Evolutionary conservation across 2,329 filamentous ascomycete species (phyloP).

Genomic region (Penicillium sumatraense): DNA sequence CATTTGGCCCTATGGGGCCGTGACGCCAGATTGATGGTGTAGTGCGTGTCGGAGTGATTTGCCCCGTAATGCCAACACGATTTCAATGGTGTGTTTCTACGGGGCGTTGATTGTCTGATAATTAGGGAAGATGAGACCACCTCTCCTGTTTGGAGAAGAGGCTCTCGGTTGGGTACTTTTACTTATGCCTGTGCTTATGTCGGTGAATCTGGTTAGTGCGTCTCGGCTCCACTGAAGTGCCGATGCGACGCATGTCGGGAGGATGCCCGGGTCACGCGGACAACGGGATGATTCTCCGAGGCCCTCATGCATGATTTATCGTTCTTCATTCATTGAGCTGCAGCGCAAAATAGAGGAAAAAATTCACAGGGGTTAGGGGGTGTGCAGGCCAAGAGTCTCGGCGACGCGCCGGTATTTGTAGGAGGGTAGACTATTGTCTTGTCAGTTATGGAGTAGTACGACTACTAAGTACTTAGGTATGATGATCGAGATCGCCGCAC

Average conservation of each 20-base stretch:
- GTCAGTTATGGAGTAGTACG: not conserved
- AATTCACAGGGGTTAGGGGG: not conserved
- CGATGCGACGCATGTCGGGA: conserved; percentile 2
- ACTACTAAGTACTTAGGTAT: too few species aligned
- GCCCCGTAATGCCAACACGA: too few species aligned
- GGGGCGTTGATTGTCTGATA: not conserved
- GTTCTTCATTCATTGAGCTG: conserved; percentile 1
- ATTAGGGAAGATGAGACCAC: too few species aligned
- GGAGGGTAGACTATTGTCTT: not conserved
- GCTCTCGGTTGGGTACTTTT: not conserved
- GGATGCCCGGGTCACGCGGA: not conserved
- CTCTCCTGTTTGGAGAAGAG: not conserved
- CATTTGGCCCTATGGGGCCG: too few species aligned
- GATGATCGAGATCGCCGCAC: conserved; percentile 1
- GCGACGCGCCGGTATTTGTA: not conserved
- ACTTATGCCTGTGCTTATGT: too few species aligned
- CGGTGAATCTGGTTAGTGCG: not conserved
- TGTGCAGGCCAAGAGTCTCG: not conserved
- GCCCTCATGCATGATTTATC: not conserved
- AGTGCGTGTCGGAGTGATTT: too few species aligned
- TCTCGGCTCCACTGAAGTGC: not conserved
- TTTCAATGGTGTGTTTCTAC: too few species aligned
- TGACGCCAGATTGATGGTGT: too few species aligned
- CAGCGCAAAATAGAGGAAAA: not conserved
- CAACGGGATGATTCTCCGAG: not conserved